These are phyloP conservation scores for Furcasterigmium sp. DNA, from an alignment of 2,329 filamentous ascomycete genomes.

Conservation along the genomic window DNA sequence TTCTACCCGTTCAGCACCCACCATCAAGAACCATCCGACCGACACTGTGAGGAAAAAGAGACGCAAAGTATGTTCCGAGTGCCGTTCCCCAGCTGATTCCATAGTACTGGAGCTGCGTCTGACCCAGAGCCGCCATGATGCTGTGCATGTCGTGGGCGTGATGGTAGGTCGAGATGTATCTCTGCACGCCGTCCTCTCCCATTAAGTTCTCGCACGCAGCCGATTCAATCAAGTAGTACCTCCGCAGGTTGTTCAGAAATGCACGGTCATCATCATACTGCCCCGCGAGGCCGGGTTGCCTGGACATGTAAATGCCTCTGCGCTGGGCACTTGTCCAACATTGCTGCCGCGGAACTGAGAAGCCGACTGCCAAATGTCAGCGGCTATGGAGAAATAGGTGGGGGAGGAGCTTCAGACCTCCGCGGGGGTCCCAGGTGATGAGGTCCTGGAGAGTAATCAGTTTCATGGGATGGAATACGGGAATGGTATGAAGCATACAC, in stretches of 20 bases:
- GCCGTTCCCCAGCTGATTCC: conserved; percentile 37
- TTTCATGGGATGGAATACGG: background rate
- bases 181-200: conserved; percentile 26
- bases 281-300: conserved; percentile 37
- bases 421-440: background rate
- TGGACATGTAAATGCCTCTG: conserved; percentile 33
- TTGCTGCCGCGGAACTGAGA: conserved; percentile 13
- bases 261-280: conserved; percentile 29
- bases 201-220: conserved; percentile 33
- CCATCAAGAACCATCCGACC: conserved; percentile 13
- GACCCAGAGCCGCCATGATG: conserved; percentile 34
- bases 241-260: conserved; percentile 12
- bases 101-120: conserved; percentile 41
- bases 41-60: conserved; percentile 16
- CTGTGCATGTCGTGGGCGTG: conserved; percentile 42
- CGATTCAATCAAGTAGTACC: conserved; percentile 23
- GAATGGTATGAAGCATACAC: background rate
- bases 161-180: conserved; percentile 35
- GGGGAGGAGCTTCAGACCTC: background rate
- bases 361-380: background rate
- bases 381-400: background rate
- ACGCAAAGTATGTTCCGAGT: conserved; percentile 12
- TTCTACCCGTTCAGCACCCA: background rate
- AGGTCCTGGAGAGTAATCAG: background rate
- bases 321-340: conserved; percentile 41